Evolutionary conservation across 352 stramenopile species (phyloP).

Genomic region (Phytophthora foliorum): DNA sequence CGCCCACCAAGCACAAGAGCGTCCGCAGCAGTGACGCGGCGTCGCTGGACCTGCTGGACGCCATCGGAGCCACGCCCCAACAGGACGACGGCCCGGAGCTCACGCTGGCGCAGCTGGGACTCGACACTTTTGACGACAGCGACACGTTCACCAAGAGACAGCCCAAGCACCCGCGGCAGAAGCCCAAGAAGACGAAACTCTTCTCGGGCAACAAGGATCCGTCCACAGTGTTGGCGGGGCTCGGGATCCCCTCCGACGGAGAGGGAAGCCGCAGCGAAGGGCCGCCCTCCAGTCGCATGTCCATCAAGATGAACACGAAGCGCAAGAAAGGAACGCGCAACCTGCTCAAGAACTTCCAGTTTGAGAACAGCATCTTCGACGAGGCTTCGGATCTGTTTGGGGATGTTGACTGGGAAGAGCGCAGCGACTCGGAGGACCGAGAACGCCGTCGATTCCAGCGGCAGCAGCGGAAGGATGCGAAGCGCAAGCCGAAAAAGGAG

Average conservation of each 20-base stretch:
- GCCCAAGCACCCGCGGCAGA: slow-evolving; percentile 45
- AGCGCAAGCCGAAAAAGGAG: slow-evolving; percentile 47
- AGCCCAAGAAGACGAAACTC: slow-evolving; percentile 53
- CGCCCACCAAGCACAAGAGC: slow-evolving; percentile 30
- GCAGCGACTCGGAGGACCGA: slow-evolving; percentile 55
- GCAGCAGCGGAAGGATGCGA: slow-evolving; percentile 62
- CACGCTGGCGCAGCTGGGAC: slow-evolving; percentile 57
- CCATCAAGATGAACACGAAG: slow-evolving; percentile 70
- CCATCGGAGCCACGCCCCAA: slow-evolving; percentile 34
- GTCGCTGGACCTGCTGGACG: slow-evolving; percentile 31
- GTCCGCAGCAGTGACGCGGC: neutral
- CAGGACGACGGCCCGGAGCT: slow-evolving; percentile 43
- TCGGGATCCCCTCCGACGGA: slow-evolving; percentile 41
- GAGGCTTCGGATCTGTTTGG: slow-evolving; percentile 72
- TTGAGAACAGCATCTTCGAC: slow-evolving; percentile 90
- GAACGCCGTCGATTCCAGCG: slow-evolving; percentile 75
- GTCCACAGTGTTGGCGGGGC: slow-evolving; percentile 40
- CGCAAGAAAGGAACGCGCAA: slow-evolving; percentile 82
- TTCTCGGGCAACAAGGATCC: slow-evolving; percentile 42
- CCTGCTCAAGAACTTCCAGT: slow-evolving; percentile 85
- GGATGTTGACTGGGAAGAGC: slow-evolving; percentile 80
- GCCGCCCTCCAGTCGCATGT: slow-evolving; percentile 45
- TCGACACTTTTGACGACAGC: slow-evolving; percentile 38
- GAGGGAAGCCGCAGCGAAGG: slow-evolving; percentile 17
- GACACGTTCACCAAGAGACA: slow-evolving; percentile 45